Evolutionary conservation across 148 eudicot genomes (phyloP), one percentile per base, ranked within the genome.

Genomic region (Bassia scoparia): DNA sequence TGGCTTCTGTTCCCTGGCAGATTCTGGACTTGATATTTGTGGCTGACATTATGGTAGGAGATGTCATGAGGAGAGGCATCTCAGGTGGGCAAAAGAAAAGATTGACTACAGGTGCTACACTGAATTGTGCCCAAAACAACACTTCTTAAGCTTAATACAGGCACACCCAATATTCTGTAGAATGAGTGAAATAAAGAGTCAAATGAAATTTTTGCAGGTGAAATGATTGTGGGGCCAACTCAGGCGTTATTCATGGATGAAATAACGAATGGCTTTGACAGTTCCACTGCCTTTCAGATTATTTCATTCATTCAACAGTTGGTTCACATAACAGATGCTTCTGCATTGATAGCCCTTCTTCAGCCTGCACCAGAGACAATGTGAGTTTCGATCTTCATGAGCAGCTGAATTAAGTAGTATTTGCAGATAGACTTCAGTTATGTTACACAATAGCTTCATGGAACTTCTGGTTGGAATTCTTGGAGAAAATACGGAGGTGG

Each of bases 41-140:
- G 87, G 87, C 94, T 34, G 92, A 93, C 73, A 89, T 85, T 34
- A 48, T 85, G 54, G 79, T 78, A 63, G 98, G 97, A 58, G 89
- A 93, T 80, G 89, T 81, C 56, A 93, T 90, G 97, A 93, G 82
- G 75, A 80, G 89, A 87, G 97, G 98, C 35, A 82, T 93, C 65
- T 93, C 97, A 23, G 97, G 97, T 65, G 97, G 97, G 68, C 90
- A 92, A 76, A 92, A 90, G 84, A 92, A 90, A 74, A 85, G 93
- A 81, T 77, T 92, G 70, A 90, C 96, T 46, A 84, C 88, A 82
- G 98, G 97, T 90, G 70, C 65, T 34, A 53, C 16, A 61, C 15
- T 20, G 14, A 30, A 21, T 44, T 43, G 30, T 37, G 33, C 44
- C 15, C 27, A 53, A 31, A 46, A 37, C 20, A 18, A 52, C 33